Evolutionary conservation across 1,284 basidiomycete species (phyloP), one percentile per base, ranked within the genome.

Genomic region (Phaffia rhodozyma): DNA sequence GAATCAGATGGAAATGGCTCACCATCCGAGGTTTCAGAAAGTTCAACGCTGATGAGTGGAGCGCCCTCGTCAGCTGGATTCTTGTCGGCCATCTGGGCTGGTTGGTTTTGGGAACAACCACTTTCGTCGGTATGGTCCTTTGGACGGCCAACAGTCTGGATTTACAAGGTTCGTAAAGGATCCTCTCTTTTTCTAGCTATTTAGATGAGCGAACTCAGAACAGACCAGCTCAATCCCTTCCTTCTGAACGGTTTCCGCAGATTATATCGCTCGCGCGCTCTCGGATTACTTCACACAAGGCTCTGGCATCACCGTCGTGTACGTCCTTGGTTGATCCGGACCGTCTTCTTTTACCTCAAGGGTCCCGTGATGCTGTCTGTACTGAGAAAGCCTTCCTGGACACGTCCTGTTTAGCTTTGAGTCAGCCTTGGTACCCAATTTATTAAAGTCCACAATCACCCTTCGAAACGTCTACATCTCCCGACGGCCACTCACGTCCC

Each of bases 381-480:
- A 50, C 52, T 51, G 50, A 55, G 63, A 43, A 29, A 54, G 30
- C 27, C 23, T 9, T 25, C 29, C 21, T 57, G n/a, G 48, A 30
- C 13, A 18, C 23, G 51, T 54, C 34, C 49, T 18, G 34, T 53
- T 2, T 58, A 75, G 74, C 59, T 98, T 97, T 74, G 94, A 97
- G 76, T 92, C 89, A 7, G 96, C 96, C 32, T 93, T 98, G 69
- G 92, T 98, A 5, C 94, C 94, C 3, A 92, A 92, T 73, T 97
- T 94, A 91, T 90, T 90, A 66, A 90, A 94, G 70, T 93, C 90
- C 20, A 85, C 87, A 25, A 89, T 98, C 67, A 91, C 91, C 1
- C 96, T 98, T 81, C 90, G 91, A 72, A 97, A 97, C 70, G 93
- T 98, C 54, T 97, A 91, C 71, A 81, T 98, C 54, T 93, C 91